Base-by-base conservation (phyloP, 2,329 filamentous ascomycete genomes). In the Colletotrichum cuscutae region DNA sequence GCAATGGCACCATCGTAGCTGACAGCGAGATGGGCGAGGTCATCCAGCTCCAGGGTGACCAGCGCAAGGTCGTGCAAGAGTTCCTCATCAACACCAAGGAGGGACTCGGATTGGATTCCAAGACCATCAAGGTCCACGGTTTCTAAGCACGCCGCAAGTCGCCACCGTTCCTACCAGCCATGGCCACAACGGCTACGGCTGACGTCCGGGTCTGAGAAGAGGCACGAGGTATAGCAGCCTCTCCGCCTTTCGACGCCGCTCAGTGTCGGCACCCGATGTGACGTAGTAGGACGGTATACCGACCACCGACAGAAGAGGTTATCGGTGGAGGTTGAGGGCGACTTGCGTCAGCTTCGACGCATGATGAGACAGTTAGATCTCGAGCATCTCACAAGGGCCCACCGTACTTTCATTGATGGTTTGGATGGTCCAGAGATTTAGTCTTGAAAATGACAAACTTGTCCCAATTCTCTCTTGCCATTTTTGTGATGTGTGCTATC, bases 1-100 rank as follows among this genome's bases (percentile, higher is more conserved):
- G 96, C 94, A 98, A 99, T 98, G 97, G 97, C 91, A 98, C 95
- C 87, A 97, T 98, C 85, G 95, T 98, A 86, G 91, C 91, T 83
- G 96, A 98, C 87, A 91, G 90, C 80, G 95, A 97, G 87, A 98
- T 98, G 94, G 96, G 96, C 84, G 95, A 98, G 90, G 96, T 98
- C 90, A 98, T 99, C 83, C 97, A 99, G 90, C 93, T 99, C 82
- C 97, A 99, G 87, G 97, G 97, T 81, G 97, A 99, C 85, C 97
- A 99, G 90, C 96, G 97, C 87, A 97, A 97, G 88, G 95, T 98
- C 91, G 94, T 98, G 84, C 94, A 97, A 86, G 95, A 98, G 83
- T 99, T 98, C 89, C 92, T 98, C 86, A 92, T 92, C 86, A 94
- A 98, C 88, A 97, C 97, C 90, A 95, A 95, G 86, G 94, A 95